A percentile compares a stretch with the other conserved stretches of the same genome.
phyloP scores from a whole-genome alignment of 495 filamentous ascomycete species.

The Aspergillus ellipticus region DNA sequence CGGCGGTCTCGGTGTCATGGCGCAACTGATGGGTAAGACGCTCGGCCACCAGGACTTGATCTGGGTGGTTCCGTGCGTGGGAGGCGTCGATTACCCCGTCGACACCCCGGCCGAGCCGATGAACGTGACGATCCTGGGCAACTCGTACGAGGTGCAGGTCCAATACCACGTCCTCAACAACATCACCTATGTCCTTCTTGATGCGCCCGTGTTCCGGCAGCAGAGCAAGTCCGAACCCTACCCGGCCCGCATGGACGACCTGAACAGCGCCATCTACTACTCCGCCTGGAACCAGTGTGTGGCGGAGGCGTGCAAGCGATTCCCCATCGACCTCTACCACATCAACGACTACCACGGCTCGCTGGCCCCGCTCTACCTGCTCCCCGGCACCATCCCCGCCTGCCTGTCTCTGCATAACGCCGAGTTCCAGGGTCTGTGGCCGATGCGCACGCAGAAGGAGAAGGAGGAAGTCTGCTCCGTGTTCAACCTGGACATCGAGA shows the following conservation, averaged over 20 bases:
- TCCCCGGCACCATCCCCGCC: conserved; percentile 52
- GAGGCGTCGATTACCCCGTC: conserved; percentile 60
- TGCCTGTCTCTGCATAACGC: conserved; percentile 59
- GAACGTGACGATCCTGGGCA: conserved; percentile 58
- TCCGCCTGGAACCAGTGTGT: conserved; percentile 72
- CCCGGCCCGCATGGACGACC: conserved; percentile 68
- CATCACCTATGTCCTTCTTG: conserved; percentile 68
- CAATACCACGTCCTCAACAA: conserved; percentile 63
- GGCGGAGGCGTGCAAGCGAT: conserved; percentile 54
- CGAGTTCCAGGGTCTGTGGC: conserved; percentile 72
- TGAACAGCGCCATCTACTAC: conserved; percentile 67
- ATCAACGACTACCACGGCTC: conserved; percentile 80
- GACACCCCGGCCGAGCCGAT: conserved; percentile 60
- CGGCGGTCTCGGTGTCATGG: conserved; percentile 66
- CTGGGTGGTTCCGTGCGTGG: conserved; percentile 70
- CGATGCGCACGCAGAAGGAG: conserved; percentile 65
- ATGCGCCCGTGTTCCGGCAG: conserved; percentile 66
- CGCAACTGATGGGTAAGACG: conserved; percentile 66
- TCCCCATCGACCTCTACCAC: conserved; percentile 68
- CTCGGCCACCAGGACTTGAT: conserved; percentile 64
- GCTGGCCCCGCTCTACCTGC: conserved; percentile 63
- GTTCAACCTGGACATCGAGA: conserved; percentile 55
- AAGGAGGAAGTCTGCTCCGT: conserved; percentile 65
- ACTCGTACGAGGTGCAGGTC: conserved; percentile 58
- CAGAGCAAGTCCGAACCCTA: conserved; percentile 65